Conservation (phyloP, 1,284 basidiomycete genomes). For the Mrakiaceae sp. region DNA sequence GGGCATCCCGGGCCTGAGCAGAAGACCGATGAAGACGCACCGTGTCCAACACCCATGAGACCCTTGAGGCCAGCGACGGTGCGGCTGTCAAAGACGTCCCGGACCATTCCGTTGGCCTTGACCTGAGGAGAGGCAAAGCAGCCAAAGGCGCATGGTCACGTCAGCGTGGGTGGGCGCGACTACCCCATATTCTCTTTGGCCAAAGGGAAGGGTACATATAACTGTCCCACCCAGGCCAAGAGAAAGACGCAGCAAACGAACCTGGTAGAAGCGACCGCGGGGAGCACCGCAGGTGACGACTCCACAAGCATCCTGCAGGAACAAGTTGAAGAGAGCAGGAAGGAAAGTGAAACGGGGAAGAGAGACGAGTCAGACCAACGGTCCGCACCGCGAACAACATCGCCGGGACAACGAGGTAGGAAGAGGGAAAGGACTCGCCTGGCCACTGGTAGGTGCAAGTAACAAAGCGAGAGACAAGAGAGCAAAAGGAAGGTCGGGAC, state of each 20-base stretch:
- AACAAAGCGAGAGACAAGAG: not conserved
- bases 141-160: not conserved
- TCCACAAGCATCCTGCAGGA: conserved; percentile 83
- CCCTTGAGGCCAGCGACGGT: conserved; percentile 70
- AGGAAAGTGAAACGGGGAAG: not conserved
- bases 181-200: too few relatives aligned
- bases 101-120: conserved; percentile 99
- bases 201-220: not conserved
- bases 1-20: not conserved
- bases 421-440: not conserved
- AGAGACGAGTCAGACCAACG: not conserved
- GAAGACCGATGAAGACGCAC: conserved; percentile 38
- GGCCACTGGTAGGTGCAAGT: conserved; percentile 1
- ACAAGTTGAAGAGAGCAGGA: not conserved
- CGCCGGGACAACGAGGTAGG: not conserved
- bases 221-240: too few relatives aligned
- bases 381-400: not conserved
- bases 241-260: not conserved
- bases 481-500: conserved; percentile 11
- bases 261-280: conserved; percentile 88
- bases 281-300: conserved; percentile 84
- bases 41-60: conserved; percentile 96
- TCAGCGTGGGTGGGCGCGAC: not conserved
- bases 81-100: conserved; percentile 85
- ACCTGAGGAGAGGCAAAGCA: conserved; percentile 34